A percentile compares a stretch with the other conserved stretches of the same genome.
Evolutionary conservation across 2,329 filamentous ascomycete genomes (phyloP).

Genomic region (Diaporthe vexans): DNA sequence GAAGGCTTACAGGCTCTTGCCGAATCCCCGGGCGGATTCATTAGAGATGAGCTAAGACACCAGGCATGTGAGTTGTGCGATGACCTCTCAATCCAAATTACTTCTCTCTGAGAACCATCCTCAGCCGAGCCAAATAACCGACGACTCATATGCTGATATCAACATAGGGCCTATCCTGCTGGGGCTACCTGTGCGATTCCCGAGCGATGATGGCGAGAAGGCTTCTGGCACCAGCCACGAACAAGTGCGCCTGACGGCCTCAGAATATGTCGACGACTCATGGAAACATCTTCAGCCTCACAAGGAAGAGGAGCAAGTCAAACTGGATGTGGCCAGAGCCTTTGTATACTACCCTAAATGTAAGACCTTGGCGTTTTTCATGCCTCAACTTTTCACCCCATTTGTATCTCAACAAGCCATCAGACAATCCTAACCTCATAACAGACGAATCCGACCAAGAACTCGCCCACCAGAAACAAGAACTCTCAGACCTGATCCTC

Average conservation of each 20-base stretch:
- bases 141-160: neutral
- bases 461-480: constrained; percentile 77
- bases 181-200: constrained; percentile 53
- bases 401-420: neutral
- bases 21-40: constrained; percentile 74
- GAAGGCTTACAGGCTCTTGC: constrained; percentile 70
- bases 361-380: constrained; percentile 54
- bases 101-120: neutral
- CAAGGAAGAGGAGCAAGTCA: constrained; percentile 89
- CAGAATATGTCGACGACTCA: constrained; percentile 44
- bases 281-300: constrained; percentile 82
- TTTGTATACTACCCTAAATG: constrained; percentile 95
- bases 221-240: constrained; percentile 42
- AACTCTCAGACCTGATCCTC: constrained; percentile 85
- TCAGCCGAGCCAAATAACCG: neutral
- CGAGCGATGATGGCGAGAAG: constrained; percentile 41
- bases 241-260: constrained; percentile 36
- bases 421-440: neutral
- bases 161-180: constrained; percentile 73
- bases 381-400: no score
- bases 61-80: constrained; percentile 78
- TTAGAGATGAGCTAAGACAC: constrained; percentile 77
- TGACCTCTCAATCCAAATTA: constrained; percentile 6
- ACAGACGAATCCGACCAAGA: constrained; percentile 78
- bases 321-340: constrained; percentile 93